Conservation (phyloP, 1,284 basidiomycete species). For the Fomitiporia mediterranea region DNA sequence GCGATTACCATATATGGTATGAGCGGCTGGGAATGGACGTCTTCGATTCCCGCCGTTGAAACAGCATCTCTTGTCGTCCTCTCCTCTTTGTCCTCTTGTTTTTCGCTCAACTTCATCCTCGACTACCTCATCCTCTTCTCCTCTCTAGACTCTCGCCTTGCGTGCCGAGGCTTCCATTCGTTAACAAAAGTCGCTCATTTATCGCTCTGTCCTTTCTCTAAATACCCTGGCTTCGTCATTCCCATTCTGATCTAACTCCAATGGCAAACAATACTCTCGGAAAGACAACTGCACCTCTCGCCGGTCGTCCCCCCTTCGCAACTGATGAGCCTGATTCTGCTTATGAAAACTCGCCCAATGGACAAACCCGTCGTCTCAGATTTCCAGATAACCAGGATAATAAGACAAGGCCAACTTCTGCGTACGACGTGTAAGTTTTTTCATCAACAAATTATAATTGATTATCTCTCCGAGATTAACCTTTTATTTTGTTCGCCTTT, state of each 20-base stretch:
- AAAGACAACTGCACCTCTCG: slow-evolving; percentile 40
- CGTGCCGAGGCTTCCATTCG: slow-evolving; percentile 17
- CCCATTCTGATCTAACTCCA: background rate
- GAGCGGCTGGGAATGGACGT: background rate
- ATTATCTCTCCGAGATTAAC: no score
- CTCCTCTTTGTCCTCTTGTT: slow-evolving; percentile 7
- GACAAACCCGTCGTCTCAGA: slow-evolving; percentile 20
- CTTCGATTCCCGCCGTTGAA: no score
- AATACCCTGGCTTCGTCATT: slow-evolving; percentile 2
- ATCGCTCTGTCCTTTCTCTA: slow-evolving; percentile 1
- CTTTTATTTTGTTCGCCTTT: no score
- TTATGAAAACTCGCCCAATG: slow-evolving; percentile 39
- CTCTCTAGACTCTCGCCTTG: slow-evolving; percentile 16
- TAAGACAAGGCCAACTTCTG: slow-evolving; percentile 37
- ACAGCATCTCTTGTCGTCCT: background rate
- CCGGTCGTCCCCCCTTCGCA: slow-evolving; percentile 62
- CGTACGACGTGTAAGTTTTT: slow-evolving; percentile 60
- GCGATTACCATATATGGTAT: slow-evolving; percentile 4
- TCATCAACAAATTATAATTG: slow-evolving; percentile 2
- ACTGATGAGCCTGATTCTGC: slow-evolving; percentile 61
- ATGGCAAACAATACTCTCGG: slow-evolving; percentile 12
- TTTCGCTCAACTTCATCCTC: slow-evolving; percentile 5
- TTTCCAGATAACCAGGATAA: slow-evolving; percentile 33
- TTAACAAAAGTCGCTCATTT: slow-evolving; percentile 12
- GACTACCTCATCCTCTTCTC: background rate